Conservation (phyloP, 1,284 basidiomycete genomes). For the Meira miltonrushii region DNA sequence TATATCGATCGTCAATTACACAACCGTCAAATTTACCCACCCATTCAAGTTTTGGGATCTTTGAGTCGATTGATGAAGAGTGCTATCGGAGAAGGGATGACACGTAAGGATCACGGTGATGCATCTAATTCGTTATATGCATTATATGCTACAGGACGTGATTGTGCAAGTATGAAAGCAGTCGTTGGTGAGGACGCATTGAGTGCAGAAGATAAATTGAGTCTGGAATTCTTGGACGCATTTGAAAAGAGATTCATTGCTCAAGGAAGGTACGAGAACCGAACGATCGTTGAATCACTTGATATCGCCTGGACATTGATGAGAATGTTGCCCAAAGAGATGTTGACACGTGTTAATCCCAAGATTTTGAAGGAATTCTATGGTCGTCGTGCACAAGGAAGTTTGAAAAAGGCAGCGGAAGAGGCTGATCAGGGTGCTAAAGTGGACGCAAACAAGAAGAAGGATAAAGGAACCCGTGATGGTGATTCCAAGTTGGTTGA, state of each 20-base stretch:
- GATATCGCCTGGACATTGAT: conserved; percentile 95
- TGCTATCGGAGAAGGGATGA: conserved; percentile 94
- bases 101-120: conserved; percentile 96
- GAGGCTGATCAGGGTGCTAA: conserved; percentile 4
- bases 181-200: conserved; percentile 98
- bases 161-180: conserved; percentile 98
- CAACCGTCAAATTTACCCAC: conserved; percentile 96
- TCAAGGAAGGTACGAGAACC: conserved; percentile 83
- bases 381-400: conserved; percentile 26
- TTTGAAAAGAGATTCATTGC: conserved; percentile 50
- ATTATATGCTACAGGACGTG: conserved; percentile 63
- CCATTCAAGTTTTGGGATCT: conserved; percentile 98
- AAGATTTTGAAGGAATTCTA: conserved; percentile 53
- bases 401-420: conserved; percentile 20
- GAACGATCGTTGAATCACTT: conserved; percentile 89
- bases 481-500: conserved; percentile 20
- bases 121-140: conserved; percentile 64
- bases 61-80: conserved; percentile 98
- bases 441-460: conserved; percentile 21
- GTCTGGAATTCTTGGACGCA: conserved; percentile 48
- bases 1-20: conserved; percentile 85
- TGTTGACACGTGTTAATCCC: conserved; percentile 69
- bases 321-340: conserved; percentile 98
- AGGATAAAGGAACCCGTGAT: conserved; percentile 23
- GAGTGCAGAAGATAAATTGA: conserved; percentile 69